These are phyloP conservation scores for Beauveria varroae DNA, from an alignment of 2,329 filamentous ascomycete genomes.

Conservation along the genomic window DNA sequence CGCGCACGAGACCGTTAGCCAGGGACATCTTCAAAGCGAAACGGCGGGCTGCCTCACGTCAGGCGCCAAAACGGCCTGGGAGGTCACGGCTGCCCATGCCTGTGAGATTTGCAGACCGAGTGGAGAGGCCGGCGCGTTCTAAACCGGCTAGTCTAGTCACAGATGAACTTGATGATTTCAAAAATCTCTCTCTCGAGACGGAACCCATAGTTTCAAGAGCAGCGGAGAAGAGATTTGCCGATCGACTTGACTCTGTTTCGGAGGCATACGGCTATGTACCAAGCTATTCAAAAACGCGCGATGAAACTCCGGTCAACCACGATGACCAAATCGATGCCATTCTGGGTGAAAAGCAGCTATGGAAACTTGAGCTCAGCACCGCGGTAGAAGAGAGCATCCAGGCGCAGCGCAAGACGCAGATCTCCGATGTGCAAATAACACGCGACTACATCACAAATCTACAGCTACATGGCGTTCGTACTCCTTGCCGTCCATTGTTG, in stretches of 20 bases:
- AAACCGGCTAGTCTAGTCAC: background rate
- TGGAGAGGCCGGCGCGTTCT: background rate
- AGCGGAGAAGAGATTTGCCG: background rate
- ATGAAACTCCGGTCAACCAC: background rate
- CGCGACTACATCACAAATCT: conserved; percentile 4
- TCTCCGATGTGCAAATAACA: background rate
- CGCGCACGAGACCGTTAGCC: background rate
- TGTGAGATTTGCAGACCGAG: background rate
- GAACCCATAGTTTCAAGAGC: background rate
- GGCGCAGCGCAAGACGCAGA: conserved; percentile 1
- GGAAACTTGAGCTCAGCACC: conserved; percentile 3
- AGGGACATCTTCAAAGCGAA: conserved; percentile 1
- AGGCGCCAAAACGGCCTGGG: background rate
- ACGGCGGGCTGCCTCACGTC: background rate
- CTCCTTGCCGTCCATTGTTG: conserved; percentile 1
- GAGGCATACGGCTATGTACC: background rate
- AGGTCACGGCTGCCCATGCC: background rate
- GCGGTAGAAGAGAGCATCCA: background rate
- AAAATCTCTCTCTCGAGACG: background rate
- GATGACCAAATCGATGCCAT: conserved; percentile 6
- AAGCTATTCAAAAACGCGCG: background rate
- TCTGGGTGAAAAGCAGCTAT: conserved; percentile 1
- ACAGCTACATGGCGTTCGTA: background rate
- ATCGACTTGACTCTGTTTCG: background rate
- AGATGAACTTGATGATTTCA: background rate